Evolutionary conservation across 2,329 filamentous ascomycete genomes (phyloP), one percentile per base, ranked within the genome.

Genomic region (Phialocephala sp.): DNA sequence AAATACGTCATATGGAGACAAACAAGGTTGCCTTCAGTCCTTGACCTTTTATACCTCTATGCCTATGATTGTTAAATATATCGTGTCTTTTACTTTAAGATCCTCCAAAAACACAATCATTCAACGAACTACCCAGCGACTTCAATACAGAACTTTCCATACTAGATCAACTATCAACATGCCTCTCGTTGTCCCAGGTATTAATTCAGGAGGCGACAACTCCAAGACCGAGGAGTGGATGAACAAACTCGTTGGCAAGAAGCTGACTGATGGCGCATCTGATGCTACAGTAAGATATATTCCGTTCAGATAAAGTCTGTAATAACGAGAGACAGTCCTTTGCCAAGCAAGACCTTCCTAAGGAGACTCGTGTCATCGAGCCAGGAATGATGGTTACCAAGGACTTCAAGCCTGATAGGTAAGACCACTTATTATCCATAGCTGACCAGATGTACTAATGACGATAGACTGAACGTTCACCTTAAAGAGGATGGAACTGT

Each of bases 241-340:
- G 70, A 83, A 82, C 77, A 88, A 88, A 80, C 80, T 90, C 4
- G 82, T 87, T 55, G 87, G 87, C 74, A 90, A 89, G 84, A 89
- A 82, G 55, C 14, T 57, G 57, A 77, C 89, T 14, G 81, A 82
- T 12, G 86, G 87, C 0, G 75, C 77, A 20, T 81, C 81, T 62
- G 83, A 79, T 69, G 85, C 85, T 75, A 85, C 81, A 9, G 87
- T 89, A 77, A 62, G 82, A 71, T 39, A 35, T 39, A 22, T n/a
- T 12, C 27, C 20, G 14, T 58, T 52, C 27, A 32, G 32, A 50
- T 14, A 2, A 52, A 9, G 20, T 8, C 6, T 37, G 36, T 20
- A 45, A 24, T 57, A 24, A 65, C 37, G 22, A 22, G 36, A 63
- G 20, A 54, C 67, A 89, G 87, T 82, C 80, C 54, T 89, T 89